phyloP scores from a whole-genome alignment of 345 rosid species.

The Linum trigynum region DNA sequence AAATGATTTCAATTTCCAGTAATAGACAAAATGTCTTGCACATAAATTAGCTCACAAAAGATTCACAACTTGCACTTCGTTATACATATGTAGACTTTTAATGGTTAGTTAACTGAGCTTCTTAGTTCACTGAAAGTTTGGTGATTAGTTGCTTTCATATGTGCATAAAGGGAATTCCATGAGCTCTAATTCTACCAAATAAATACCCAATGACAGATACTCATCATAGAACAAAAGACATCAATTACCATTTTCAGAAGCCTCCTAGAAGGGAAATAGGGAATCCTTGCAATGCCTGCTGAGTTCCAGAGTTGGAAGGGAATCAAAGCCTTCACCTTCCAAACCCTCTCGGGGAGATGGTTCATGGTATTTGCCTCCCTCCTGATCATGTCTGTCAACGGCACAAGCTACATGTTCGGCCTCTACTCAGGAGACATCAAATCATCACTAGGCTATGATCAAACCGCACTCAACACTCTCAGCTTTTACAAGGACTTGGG shows the following conservation, averaged over 20 bases:
- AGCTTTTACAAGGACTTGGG: slow-evolving; percentile 20
- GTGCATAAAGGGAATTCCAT: too few relatives aligned
- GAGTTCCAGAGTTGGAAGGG: background rate
- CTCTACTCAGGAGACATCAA: slow-evolving; percentile 15
- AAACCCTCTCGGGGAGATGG: slow-evolving; percentile 13
- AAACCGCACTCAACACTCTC: slow-evolving; percentile 9
- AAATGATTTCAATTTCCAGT: background rate
- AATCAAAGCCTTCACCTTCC: slow-evolving; percentile 7
- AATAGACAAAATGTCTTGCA: background rate
- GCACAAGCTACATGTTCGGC: slow-evolving; percentile 16
- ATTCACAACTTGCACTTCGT: background rate
- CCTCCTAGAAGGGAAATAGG: too few relatives aligned
- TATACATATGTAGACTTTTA: background rate
- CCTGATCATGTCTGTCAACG: slow-evolving; percentile 13
- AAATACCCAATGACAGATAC: too few relatives aligned
- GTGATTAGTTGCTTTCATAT: background rate
- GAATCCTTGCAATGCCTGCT: too few relatives aligned
- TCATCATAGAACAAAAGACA: too few relatives aligned
- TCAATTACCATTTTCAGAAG: too few relatives aligned
- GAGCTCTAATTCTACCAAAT: too few relatives aligned
- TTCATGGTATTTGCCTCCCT: slow-evolving; percentile 15
- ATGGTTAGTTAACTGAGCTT: background rate
- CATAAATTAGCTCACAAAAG: too few relatives aligned
- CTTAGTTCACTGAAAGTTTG: background rate
- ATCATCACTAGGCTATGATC: slow-evolving; percentile 11